Percentiles rank a stretch among this genome's conserved stretches.
Evolutionary conservation across 768 basidiomycete species (phyloP).

Genomic region (Suillus subaureus): DNA sequence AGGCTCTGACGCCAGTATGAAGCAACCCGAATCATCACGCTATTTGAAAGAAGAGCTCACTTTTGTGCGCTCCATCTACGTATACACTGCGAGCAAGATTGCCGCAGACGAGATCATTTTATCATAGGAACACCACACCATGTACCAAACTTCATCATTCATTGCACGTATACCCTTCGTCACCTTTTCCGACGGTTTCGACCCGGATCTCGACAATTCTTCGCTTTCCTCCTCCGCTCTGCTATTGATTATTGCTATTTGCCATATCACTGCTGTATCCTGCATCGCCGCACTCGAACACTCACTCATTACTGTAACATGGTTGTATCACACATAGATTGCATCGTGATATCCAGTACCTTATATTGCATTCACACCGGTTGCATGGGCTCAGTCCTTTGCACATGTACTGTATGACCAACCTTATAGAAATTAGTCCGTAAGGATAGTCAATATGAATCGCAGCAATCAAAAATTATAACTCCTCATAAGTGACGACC

Average conservation of each 20-base stretch:
- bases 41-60: constrained; percentile 43
- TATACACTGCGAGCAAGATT: constrained; percentile 52
- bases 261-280: constrained; percentile 6
- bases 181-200: constrained; percentile 1
- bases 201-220: not conserved
- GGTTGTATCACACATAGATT: not conserved
- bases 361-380: not conserved
- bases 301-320: not conserved
- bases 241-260: constrained; percentile 9
- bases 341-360: not conserved
- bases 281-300: constrained; percentile 9
- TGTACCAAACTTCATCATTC: not conserved
- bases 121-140: not conserved
- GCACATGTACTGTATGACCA: not conserved
- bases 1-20: constrained; percentile 17
- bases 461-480: not conserved
- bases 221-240: constrained; percentile 16
- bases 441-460: not conserved
- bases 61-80: constrained; percentile 53
- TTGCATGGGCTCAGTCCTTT: not conserved
- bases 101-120: constrained; percentile 30
- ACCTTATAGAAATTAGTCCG: not conserved
- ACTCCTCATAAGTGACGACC: not conserved
- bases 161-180: not conserved
- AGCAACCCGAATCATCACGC: constrained; percentile 23